These are phyloP conservation scores for Antitrichia curtipendula DNA, from an alignment of 225 moss, liverwort and hornwort species.

Conservation along the genomic window DNA sequence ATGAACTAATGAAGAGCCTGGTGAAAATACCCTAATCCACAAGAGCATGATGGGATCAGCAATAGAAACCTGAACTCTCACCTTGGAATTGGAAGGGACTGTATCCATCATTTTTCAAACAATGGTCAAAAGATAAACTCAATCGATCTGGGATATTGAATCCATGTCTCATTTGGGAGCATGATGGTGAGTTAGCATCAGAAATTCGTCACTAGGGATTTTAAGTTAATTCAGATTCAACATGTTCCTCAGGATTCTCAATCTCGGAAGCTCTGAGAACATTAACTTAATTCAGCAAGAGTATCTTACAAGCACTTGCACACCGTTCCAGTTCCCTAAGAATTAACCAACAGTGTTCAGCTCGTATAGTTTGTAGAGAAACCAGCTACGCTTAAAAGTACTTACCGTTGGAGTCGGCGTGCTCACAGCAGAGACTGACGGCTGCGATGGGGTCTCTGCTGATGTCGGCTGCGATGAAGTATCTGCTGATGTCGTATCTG, in stretches of 20 bases:
- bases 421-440: neutral
- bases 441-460: neutral
- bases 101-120: neutral
- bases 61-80: neutral
- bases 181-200: neutral
- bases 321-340: neutral
- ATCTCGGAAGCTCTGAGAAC: neutral
- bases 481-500: neutral
- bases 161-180: neutral
- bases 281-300: neutral
- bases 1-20: neutral
- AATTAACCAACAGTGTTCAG: neutral
- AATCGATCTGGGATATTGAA: neutral
- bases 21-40: neutral
- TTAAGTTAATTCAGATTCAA: neutral
- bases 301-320: neutral
- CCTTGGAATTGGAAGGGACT: neutral
- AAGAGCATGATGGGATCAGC: neutral
- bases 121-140: neutral
- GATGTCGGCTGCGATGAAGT: neutral
- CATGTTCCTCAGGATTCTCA: neutral
- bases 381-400: neutral
- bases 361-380: neutral
- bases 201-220: too few species aligned
- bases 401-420: neutral